Evolutionary conservation across 306 rosid genomes (phyloP).

Genomic region (Echinosophora koreensis): DNA sequence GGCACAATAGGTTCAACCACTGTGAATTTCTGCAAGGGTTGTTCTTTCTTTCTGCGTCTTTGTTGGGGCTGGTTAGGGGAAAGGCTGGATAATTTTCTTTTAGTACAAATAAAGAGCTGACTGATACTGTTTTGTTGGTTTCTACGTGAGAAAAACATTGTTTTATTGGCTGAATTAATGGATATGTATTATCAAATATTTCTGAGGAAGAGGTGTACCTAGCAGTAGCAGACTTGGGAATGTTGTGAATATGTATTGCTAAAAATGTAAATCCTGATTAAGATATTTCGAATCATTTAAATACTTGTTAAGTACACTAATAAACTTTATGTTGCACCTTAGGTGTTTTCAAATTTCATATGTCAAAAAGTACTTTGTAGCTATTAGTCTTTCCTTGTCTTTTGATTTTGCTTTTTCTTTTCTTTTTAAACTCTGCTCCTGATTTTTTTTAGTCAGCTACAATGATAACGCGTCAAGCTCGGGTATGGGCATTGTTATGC

Average conservation of each 20-base stretch:
- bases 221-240: constrained; percentile 21
- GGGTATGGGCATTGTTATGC: constrained; percentile 28
- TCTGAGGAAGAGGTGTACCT: constrained; percentile 20
- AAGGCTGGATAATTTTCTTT: constrained; percentile 33
- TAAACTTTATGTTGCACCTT: constrained; percentile 2
- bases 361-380: constrained; percentile 1
- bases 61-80: constrained; percentile 16
- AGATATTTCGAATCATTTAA: constrained; percentile 27
- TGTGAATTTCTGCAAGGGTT: constrained; percentile 26
- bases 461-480: constrained; percentile 1
- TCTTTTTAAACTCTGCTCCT: background rate
- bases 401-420: background rate
- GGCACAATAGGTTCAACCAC: constrained; percentile 15
- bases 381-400: background rate
- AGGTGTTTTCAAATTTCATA: background rate
- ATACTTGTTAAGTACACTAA: constrained; percentile 10
- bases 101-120: constrained; percentile 4
- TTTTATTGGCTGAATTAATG: background rate
- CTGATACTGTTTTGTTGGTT: constrained; percentile 17
- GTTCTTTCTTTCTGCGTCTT: constrained; percentile 22
- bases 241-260: background rate
- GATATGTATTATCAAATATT: background rate
- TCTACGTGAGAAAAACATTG: constrained; percentile 14
- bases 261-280: constrained; percentile 16
- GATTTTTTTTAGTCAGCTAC: background rate